phyloP scores from a whole-genome alignment of 2,329 filamentous ascomycete genomes.

The Aspergillus puulaauensis region DNA sequence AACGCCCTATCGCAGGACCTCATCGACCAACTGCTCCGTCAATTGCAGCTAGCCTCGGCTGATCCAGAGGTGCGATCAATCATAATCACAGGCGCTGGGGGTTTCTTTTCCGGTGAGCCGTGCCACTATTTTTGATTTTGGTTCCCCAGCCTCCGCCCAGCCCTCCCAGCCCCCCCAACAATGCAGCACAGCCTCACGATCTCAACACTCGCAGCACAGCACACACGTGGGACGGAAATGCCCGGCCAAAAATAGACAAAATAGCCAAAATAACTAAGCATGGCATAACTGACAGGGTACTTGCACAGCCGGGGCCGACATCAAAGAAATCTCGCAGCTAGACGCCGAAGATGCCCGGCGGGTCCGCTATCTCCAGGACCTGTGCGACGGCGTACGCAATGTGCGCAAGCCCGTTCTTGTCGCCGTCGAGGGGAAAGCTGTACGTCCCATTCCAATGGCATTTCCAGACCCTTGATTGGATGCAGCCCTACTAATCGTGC shows the following conservation, averaged over 20 bases:
- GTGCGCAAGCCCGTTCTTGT: constrained; percentile 11
- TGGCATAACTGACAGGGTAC: background rate
- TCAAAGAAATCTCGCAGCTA: constrained; percentile 10
- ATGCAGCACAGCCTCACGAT: too few species aligned
- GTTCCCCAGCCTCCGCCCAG: too few species aligned
- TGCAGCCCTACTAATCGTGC: background rate
- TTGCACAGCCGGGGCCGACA: constrained; percentile 12
- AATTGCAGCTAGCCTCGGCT: background rate
- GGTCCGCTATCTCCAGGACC: constrained; percentile 8
- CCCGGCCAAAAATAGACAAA: too few species aligned
- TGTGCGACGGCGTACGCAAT: constrained; percentile 6
- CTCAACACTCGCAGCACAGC: too few species aligned
- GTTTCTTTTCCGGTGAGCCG: constrained; percentile 8
- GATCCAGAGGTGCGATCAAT: constrained; percentile 1
- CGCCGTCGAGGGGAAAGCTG: constrained; percentile 12
- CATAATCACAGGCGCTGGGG: constrained; percentile 7
- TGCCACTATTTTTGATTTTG: background rate
- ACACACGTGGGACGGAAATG: too few species aligned
- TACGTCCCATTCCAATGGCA: background rate
- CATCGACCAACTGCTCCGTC: constrained; percentile 1
- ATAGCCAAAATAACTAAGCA: too few species aligned
- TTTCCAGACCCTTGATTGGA: too few species aligned
- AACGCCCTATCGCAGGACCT: constrained; percentile 10
- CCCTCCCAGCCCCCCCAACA: too few species aligned
- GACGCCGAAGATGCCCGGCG: constrained; percentile 3